Base-by-base conservation (phyloP, 208 protist genomes). In the Crithidia sp. region DNA sequence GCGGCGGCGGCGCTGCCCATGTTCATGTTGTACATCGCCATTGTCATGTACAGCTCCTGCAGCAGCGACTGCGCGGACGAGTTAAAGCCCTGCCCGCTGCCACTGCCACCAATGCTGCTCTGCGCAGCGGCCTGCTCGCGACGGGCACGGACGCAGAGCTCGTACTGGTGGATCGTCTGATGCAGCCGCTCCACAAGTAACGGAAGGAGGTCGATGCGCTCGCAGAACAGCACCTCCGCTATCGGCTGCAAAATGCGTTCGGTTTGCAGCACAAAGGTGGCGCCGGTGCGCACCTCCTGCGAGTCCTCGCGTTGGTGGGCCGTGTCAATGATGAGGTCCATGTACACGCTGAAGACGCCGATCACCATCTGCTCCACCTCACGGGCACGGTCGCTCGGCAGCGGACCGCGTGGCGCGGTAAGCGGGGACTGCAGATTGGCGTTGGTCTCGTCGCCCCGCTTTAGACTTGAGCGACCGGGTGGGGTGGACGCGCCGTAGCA, bases 161-260 rank as follows among this genome's bases (percentile, higher is more conserved):
- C 71, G 72, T 95, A 96, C 39, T 91, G 84, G 49, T 88, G 66
- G 41, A 94, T 82, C 0, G 83, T 90, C 45, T 71, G 60, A 10
- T 69, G 45, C 28, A 96, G 76, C 4, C 79, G 80, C 13, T 84
- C 74, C 14, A 85, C 60, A 14, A 96, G 60, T 45, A 85, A 60
- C 5, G 77, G 76, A 44, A 88, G 77, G 10, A 96, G 66, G 43
- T 88, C 75, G 14, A 93, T 70, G 37, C 80, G 77, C 41, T 92
- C 81, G 66, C 88, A 93, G 67, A 92, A 93, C 57, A 96, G 79
- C 76, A 96, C 79, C 75, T 92, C 84, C 10, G 92, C 82, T 61
- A 96, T 74, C 19, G 92, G 92, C 43, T 85, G 70, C 58, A 96
- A 78, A 41, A 83, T 92, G 28, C 85, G 79, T 67, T 94, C 90